Evolutionary conservation across 768 basidiomycete species (phyloP), one percentile per base, ranked within the genome.

Genomic region (Tephrocybe sp.): DNA sequence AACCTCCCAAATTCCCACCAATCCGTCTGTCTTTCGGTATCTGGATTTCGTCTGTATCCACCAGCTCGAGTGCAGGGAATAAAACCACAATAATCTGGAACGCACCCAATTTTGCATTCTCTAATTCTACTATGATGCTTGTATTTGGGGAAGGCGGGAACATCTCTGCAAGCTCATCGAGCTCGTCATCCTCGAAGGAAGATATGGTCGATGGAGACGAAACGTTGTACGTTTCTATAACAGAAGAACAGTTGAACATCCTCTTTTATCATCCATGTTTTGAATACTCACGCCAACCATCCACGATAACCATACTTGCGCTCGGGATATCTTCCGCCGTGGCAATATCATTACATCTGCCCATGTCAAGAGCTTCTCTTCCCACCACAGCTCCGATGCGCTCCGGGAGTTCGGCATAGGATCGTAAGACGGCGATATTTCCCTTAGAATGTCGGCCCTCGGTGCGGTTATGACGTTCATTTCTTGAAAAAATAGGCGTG

Each of bases 251-350:
- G 7, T 26, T 26, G 26, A 26, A 3, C 26, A 26, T 26, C 26
- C 26, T 26, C 26, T 26, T 26, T 26, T 26, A 7, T 26, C 26
- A 26, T 26, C 7, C 3, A 7, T 26, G 7, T 26, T 26, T 26
- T 20, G 10, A 43, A 23, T 38, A 74, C 78, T 39, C 60, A 87
- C 87, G 63, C 84, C 85, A 85, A 23, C 85, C 87, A 63, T 80
- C 74, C 1, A 87, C 76, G 31, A 86, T 59, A 8, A 74, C 67
- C 72, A 89, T 76, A 61, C 80, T 78, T 44, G 74, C 72, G 31
- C 60, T 61, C n/a, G 73, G 26, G 26, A 26, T 3, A 7, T 26
- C 66, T 5, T 80, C 53, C 42, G 16, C 9, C 16, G 49, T 17
- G 17, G 36, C 72, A 67, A 40, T 64, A 58, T 39, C 68, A 51